Conservation (phyloP, 768 basidiomycete species). For the Lactarius tabidus region DNA sequence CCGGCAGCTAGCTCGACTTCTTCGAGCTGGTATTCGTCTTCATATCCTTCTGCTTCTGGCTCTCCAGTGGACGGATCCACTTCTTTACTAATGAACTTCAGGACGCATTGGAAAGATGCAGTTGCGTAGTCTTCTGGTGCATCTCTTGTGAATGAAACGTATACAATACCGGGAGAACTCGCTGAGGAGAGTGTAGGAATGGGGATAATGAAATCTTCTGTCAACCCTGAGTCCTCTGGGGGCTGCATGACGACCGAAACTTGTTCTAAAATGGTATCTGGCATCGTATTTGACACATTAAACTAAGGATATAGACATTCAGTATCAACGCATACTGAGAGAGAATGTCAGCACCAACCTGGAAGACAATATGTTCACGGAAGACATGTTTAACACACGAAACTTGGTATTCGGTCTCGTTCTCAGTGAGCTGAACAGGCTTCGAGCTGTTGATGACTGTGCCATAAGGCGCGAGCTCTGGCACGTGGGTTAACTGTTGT, state of each 20-base stretch:
- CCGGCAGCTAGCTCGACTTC: slow-evolving; percentile 92
- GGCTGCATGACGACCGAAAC: slow-evolving; percentile 92
- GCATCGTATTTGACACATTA: slow-evolving; percentile 95
- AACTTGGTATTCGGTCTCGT: slow-evolving; percentile 97
- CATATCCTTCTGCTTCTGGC: slow-evolving; percentile 98
- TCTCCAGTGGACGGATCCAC: slow-evolving; percentile 92
- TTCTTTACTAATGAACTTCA: slow-evolving; percentile 97
- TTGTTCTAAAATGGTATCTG: slow-evolving; percentile 91
- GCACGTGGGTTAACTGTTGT: slow-evolving; percentile 79
- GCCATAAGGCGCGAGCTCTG: slow-evolving; percentile 84
- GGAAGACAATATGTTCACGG: slow-evolving; percentile 94
- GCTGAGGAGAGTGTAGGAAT: slow-evolving; percentile 62
- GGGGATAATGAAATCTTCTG: slow-evolving; percentile 94
- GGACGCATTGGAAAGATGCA: slow-evolving; percentile 83
- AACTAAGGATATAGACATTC: slow-evolving; percentile 49
- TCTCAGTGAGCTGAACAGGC: slow-evolving; percentile 84
- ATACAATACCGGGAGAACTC: slow-evolving; percentile 79
- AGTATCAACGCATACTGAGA: slow-evolving; percentile 16
- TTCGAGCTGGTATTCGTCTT: slow-evolving; percentile 97
- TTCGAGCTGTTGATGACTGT: slow-evolving; percentile 77
- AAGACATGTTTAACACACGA: slow-evolving; percentile 96
- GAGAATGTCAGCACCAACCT: slow-evolving; percentile 47
- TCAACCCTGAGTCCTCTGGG: slow-evolving; percentile 65
- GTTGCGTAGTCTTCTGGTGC: slow-evolving; percentile 70
- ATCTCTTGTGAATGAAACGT: slow-evolving; percentile 90